These are phyloP conservation scores for Anastatica hierochuntica DNA, from an alignment of 345 rosid species.

Conservation along the genomic window DNA sequence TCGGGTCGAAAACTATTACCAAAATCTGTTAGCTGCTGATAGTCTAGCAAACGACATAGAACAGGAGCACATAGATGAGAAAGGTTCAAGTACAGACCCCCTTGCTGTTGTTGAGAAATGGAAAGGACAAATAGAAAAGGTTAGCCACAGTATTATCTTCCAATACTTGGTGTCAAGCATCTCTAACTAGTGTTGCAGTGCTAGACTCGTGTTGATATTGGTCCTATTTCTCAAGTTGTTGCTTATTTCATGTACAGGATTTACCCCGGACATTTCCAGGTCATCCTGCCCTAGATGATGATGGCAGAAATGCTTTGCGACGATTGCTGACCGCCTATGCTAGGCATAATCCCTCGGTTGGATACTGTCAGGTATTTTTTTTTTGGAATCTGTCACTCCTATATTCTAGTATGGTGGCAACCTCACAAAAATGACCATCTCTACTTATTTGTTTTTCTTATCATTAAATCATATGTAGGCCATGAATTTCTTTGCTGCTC, in stretches of 20 bases:
- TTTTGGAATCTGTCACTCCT: not conserved
- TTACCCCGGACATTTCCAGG: slow-evolving; percentile 98
- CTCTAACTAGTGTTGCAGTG: not conserved
- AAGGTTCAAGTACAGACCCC: slow-evolving; percentile 25
- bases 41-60: slow-evolving; percentile 37
- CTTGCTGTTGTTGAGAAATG: slow-evolving; percentile 31
- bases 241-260: slow-evolving; percentile 51
- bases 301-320: slow-evolving; percentile 93
- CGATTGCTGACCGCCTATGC: slow-evolving; percentile 96
- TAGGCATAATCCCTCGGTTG: slow-evolving; percentile 95
- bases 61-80: slow-evolving; percentile 29
- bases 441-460: not conserved
- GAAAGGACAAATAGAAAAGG: slow-evolving; percentile 28
- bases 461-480: slow-evolving; percentile 43
- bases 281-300: slow-evolving; percentile 92
- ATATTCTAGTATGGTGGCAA: slow-evolving; percentile 5
- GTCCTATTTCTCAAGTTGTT: slow-evolving; percentile 13
- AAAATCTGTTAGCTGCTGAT: slow-evolving; percentile 54
- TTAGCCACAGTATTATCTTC: not conserved
- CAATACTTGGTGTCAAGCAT: not conserved
- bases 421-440: not conserved
- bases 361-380: slow-evolving; percentile 83
- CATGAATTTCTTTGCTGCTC: slow-evolving; percentile 97
- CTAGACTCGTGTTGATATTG: slow-evolving; percentile 6
- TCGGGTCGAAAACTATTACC: slow-evolving; percentile 71